Conservation (phyloP, 202 grass and related monocot genomes). For the Brachypodium distachyon region DNA sequence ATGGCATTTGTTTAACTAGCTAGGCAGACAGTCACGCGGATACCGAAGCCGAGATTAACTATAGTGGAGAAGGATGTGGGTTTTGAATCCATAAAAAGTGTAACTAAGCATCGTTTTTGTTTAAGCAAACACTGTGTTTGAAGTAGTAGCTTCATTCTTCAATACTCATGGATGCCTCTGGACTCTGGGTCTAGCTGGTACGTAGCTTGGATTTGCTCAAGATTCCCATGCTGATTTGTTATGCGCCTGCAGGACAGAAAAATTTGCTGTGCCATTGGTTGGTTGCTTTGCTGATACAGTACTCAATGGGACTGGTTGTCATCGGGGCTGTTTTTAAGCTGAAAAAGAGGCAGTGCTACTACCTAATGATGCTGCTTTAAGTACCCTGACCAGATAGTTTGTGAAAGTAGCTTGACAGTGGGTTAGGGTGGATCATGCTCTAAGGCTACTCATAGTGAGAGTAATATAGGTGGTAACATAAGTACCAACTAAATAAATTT, state of each 20-base stretch:
- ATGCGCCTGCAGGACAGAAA: background rate
- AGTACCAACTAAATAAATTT: too few relatives aligned
- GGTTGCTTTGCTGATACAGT: background rate
- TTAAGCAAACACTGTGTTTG: background rate
- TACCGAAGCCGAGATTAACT: slow-evolving; percentile 18
- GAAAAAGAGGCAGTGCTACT: slow-evolving; percentile 15
- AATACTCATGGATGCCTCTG: slow-evolving; percentile 36
- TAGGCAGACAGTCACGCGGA: background rate
- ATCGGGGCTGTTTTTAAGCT: background rate
- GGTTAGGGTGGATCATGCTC: slow-evolving; percentile 13
- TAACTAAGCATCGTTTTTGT: slow-evolving; percentile 1
- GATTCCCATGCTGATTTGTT: background rate
- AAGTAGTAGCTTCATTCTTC: slow-evolving; percentile 7
- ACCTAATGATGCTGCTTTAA: slow-evolving; percentile 23
- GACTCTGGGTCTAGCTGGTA: background rate
- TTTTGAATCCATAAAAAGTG: slow-evolving; percentile 25
- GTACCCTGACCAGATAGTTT: slow-evolving; percentile 41
- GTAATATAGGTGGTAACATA: too few relatives aligned
- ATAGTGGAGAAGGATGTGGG: background rate
- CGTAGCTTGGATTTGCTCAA: slow-evolving; percentile 9
- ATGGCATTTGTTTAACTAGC: slow-evolving; percentile 20
- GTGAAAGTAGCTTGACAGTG: slow-evolving; percentile 35
- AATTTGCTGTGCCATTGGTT: background rate
- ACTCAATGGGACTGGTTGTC: background rate
- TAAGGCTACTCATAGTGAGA: slow-evolving; percentile 14